These are phyloP conservation scores for Xylariaceae sp. DNA, from an alignment of 2,329 filamentous ascomycete genomes.

Conservation along the genomic window DNA sequence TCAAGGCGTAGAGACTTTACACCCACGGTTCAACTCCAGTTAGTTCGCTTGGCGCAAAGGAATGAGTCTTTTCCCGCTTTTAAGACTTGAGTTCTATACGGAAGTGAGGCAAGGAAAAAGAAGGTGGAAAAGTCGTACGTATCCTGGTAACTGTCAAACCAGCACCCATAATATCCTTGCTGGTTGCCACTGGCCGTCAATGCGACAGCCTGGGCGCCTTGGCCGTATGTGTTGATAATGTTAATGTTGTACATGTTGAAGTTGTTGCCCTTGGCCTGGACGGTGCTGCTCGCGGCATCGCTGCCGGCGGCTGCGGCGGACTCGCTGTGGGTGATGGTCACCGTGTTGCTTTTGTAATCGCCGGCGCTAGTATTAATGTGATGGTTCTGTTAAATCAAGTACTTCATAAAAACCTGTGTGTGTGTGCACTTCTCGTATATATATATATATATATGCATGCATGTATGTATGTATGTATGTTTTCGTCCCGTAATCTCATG, in stretches of 20 bases:
- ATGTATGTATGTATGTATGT: too few species aligned
- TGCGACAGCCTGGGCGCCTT: constrained; percentile 1
- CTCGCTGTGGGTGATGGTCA: constrained; percentile 3
- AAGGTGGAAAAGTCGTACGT: constrained; percentile 1
- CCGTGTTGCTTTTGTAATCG: constrained; percentile 1
- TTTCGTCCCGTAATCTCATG: too few species aligned
- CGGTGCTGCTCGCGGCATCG: neutral
- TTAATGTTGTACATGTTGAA: constrained; percentile 7
- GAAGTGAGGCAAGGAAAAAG: neutral
- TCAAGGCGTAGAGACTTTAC: neutral
- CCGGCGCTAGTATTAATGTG: neutral
- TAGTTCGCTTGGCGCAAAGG: too few species aligned
- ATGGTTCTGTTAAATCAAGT: too few species aligned
- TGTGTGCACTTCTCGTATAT: too few species aligned
- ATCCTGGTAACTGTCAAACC: constrained; percentile 4
- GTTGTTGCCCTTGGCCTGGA: neutral
- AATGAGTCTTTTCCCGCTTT: too few species aligned
- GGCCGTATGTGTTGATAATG: constrained; percentile 1
- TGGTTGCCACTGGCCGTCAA: constrained; percentile 2
- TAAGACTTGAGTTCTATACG: too few species aligned
- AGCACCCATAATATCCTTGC: constrained; percentile 6
- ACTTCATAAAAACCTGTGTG: too few species aligned
- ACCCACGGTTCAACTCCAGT: neutral
- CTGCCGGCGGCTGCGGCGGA: neutral
- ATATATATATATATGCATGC: too few species aligned